A percentile compares a stretch with the other conserved stretches of the same genome.
These are phyloP conservation scores for Hypomontagnella submonticulosa DNA, from an alignment of 495 filamentous ascomycete species.

Conservation along the genomic window DNA sequence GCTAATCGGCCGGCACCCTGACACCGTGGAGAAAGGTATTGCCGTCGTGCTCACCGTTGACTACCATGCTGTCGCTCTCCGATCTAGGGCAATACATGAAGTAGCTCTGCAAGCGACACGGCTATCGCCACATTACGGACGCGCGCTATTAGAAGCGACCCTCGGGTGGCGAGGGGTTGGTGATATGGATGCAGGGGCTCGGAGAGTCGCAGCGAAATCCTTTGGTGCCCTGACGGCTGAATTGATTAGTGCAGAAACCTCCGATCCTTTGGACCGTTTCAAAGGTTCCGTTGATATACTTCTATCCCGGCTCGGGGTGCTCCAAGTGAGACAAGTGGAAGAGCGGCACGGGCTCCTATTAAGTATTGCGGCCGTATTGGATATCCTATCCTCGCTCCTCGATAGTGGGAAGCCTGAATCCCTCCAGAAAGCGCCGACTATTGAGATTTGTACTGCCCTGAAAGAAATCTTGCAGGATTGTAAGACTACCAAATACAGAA, in stretches of 20 bases:
- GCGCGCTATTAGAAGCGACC: slow-evolving; percentile 72
- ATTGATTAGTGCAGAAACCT: slow-evolving; percentile 33
- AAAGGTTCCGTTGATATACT: slow-evolving; percentile 49
- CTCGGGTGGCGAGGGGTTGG: slow-evolving; percentile 90
- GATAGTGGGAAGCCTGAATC: slow-evolving; percentile 5
- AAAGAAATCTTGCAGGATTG: slow-evolving; percentile 50
- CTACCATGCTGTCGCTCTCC: slow-evolving; percentile 88
- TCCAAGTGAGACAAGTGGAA: slow-evolving; percentile 70
- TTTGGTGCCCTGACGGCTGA: slow-evolving; percentile 69
- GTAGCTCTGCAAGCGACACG: slow-evolving; percentile 74
- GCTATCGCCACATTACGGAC: slow-evolving; percentile 74
- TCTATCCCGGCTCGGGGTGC: slow-evolving; percentile 55
- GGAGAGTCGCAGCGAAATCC: slow-evolving; percentile 75
- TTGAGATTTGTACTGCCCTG: slow-evolving; percentile 35
- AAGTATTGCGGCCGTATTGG: slow-evolving; percentile 63
- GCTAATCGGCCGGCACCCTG: slow-evolving; percentile 89
- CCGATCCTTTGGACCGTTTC: slow-evolving; percentile 45
- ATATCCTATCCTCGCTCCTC: slow-evolving; percentile 51
- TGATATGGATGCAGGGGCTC: slow-evolving; percentile 75
- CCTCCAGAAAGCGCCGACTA: slow-evolving; percentile 17
- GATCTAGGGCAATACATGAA: slow-evolving; percentile 81
- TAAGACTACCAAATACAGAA: slow-evolving; percentile 58
- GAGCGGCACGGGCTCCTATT: slow-evolving; percentile 74
- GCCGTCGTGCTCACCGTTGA: slow-evolving; percentile 87
- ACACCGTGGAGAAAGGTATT: slow-evolving; percentile 83